These are phyloP conservation scores for Passiflora organensis DNA, from an alignment of 345 rosid genomes.

Conservation along the genomic window DNA sequence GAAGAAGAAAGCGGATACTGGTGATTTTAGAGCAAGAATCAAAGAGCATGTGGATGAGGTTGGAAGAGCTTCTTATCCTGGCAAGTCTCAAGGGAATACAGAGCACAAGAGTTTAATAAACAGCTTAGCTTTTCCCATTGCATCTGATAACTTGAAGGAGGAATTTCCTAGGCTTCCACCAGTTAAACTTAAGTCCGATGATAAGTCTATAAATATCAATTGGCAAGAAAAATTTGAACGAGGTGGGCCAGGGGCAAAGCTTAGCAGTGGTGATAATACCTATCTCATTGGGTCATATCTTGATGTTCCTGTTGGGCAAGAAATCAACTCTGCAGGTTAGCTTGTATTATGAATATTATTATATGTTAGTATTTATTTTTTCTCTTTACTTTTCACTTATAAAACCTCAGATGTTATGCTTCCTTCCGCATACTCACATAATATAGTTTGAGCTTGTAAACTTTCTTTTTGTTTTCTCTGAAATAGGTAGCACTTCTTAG, in stretches of 20 bases:
- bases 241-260: conserved; percentile 55
- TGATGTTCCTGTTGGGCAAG: conserved; percentile 94
- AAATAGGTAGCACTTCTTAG: background rate
- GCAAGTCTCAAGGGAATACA: conserved; percentile 48
- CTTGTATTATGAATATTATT: conserved; percentile 5
- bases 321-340: conserved; percentile 84
- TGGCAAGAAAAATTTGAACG: conserved; percentile 90
- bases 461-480: background rate
- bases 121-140: conserved; percentile 46
- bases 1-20: conserved; percentile 48
- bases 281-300: conserved; percentile 81
- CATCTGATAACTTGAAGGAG: conserved; percentile 61
- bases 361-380: conserved; percentile 1
- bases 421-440: background rate
- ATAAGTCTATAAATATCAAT: conserved; percentile 54
- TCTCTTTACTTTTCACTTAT: background rate
- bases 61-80: conserved; percentile 71
- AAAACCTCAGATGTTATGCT: background rate
- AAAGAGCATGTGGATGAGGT: conserved; percentile 91
- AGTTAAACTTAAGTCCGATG: conserved; percentile 91
- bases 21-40: conserved; percentile 51
- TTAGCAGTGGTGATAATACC: conserved; percentile 50
- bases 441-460: background rate
- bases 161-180: conserved; percentile 95
- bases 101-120: conserved; percentile 48